Evolutionary conservation across 148 eudicot genomes (phyloP), one percentile per base, ranked within the genome.

Genomic region (Camellia sinensis): DNA sequence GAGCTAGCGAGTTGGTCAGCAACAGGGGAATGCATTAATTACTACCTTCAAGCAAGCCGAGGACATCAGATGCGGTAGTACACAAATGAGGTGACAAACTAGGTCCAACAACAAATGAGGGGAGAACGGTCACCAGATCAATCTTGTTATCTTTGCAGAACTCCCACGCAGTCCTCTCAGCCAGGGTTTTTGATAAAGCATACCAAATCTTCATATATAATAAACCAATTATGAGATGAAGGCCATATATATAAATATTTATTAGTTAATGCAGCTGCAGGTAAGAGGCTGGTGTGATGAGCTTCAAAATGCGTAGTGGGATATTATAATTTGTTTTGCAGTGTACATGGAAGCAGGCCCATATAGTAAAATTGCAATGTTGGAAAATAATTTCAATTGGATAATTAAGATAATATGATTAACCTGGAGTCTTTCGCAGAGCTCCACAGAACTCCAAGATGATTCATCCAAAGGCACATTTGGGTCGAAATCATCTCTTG

Each of bases 161-260:
- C 29, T 89, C 89, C 99, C 99, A 96, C 67, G 99, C 99, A 62
- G 97, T 91, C 79, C 52, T 91, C 86, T 96, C 99, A 1, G 99
- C 97, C 50, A 86, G 84, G 13, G 92, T 91, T 84, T 96, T 96
- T 2, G 99, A 94, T 60, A 96, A 64, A 12, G 79, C 91, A 85
- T 96, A 96, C 99, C 99, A 96, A 17, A 88, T 83, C 97, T 43
- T 11, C 64, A 50, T 22, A 15, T 48, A 13, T 12, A 57, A 63
- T 3, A 18, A 56, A 40, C 3, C 37, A 56, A 40, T 44, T 22
- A 15, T 5, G 15, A 6, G 12, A 76, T 54, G 5, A 67, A n/a
- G 12, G 19, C 6, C 19, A 40, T 29, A 29, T 29, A 29, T 29
- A 29, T 29, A 1, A 29, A 29, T 29, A 29, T 29, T 1, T 29